Conservation (phyloP, 2,329 filamentous ascomycete species). For the Pseudohalonectria lignicola region DNA sequence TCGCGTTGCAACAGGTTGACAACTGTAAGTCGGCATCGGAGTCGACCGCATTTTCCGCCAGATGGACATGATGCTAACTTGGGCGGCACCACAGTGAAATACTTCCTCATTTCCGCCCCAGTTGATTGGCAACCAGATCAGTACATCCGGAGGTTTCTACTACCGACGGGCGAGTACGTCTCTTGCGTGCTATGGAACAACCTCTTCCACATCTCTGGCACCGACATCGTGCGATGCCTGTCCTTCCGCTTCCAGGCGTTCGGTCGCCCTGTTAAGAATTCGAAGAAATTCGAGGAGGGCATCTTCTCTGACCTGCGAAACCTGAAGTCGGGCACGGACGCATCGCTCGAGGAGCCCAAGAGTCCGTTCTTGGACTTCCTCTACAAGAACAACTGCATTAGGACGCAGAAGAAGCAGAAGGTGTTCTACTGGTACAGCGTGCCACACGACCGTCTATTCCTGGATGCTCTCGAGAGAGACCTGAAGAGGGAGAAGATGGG, state of each 20-base stretch:
- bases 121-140: conserved; percentile 97
- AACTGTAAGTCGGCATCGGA: conserved; percentile 79
- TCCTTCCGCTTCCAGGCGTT: conserved; percentile 98
- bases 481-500: conserved; percentile 99
- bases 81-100: conserved; percentile 71
- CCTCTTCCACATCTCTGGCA: conserved; percentile 97
- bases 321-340: conserved; percentile 95
- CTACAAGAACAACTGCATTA: conserved; percentile 99
- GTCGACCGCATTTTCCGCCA: not conserved
- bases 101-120: conserved; percentile 96
- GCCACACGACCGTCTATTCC: conserved; percentile 91
- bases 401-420: conserved; percentile 99
- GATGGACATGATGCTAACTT: conserved; percentile 11
- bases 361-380: conserved; percentile 96
- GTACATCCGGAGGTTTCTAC: conserved; percentile 88
- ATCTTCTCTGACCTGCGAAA: conserved; percentile 99
- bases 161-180: conserved; percentile 97
- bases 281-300: conserved; percentile 98
- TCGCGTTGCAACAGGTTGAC: conserved; percentile 95
- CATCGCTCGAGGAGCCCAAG: conserved; percentile 96
- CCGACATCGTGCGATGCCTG: conserved; percentile 95
- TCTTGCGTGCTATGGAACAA: conserved; percentile 99
- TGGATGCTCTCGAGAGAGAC: conserved; percentile 93
- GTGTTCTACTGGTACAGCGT: conserved; percentile 99
- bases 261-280: conserved; percentile 96